These are phyloP conservation scores for Colletotrichum liaoningense DNA, from an alignment of 2,329 filamentous ascomycete genomes.

Conservation along the genomic window DNA sequence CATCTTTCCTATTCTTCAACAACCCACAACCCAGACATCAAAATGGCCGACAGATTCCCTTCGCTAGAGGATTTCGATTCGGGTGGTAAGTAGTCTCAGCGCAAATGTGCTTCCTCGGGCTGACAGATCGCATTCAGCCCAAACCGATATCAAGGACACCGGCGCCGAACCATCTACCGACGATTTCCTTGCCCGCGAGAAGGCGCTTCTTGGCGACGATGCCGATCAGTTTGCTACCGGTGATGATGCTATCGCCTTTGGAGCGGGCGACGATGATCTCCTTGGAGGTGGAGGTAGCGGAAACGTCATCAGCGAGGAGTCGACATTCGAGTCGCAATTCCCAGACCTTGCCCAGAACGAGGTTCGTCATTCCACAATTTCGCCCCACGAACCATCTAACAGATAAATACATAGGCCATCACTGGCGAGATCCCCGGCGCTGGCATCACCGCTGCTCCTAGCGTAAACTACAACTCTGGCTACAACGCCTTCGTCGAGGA, in stretches of 20 bases:
- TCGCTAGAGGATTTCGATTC: conserved; percentile 83
- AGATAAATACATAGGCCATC: conserved; percentile 65
- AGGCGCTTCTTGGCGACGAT: conserved; percentile 90
- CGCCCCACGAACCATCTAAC: conserved; percentile 3
- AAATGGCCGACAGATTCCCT: conserved; percentile 83
- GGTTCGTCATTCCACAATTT: conserved; percentile 56
- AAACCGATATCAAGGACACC: conserved; percentile 72
- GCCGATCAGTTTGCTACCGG: conserved; percentile 88
- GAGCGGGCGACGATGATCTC: conserved; percentile 77
- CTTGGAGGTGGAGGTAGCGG: conserved; percentile 73
- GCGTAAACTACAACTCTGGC: conserved; percentile 71
- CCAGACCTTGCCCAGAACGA: conserved; percentile 82
- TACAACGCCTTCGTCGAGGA: conserved; percentile 65
- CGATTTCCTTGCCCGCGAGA: conserved; percentile 93
- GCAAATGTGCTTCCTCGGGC: neutral
- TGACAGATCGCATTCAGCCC: conserved; percentile 60
- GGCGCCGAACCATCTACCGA: conserved; percentile 72
- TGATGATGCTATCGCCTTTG: conserved; percentile 75
- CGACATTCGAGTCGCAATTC: conserved; percentile 86
- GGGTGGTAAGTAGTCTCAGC: conserved; percentile 56
- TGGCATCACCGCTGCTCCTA: conserved; percentile 79
- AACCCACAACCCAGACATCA: conserved; percentile 38
- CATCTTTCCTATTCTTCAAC: conserved; percentile 5
- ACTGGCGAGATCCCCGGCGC: conserved; percentile 81
- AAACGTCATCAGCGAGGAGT: conserved; percentile 49